A percentile compares a stretch with the other conserved stretches of the same genome.
phyloP scores from a whole-genome alignment of 2,329 filamentous ascomycete genomes.

The Mycogone perniciosa region DNA sequence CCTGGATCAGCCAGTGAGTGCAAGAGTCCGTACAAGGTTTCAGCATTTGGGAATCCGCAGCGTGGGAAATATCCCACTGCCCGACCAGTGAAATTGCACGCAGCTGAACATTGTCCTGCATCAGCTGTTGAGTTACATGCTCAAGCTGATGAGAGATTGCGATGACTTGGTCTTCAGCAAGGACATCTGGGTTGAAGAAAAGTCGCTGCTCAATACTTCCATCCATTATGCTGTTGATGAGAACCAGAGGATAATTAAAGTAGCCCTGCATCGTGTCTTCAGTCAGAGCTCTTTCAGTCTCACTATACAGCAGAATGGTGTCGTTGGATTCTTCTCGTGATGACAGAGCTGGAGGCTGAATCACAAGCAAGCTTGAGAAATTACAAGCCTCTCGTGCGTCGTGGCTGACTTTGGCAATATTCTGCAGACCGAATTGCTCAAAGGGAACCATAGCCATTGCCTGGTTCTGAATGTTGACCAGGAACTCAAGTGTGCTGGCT shows the following conservation, averaged over 20 bases:
- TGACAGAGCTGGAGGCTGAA: background rate
- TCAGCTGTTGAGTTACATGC: conserved; percentile 3
- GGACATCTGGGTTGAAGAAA: background rate
- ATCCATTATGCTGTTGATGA: background rate
- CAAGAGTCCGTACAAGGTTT: conserved; percentile 21
- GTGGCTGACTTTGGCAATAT: conserved; percentile 1
- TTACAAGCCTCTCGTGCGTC: background rate
- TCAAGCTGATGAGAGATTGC: conserved; percentile 1
- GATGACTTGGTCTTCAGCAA: background rate
- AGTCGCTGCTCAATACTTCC: background rate
- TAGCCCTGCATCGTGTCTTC: conserved; percentile 3
- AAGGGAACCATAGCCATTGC: conserved; percentile 15
- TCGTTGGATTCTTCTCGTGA: background rate
- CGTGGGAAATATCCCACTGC: background rate
- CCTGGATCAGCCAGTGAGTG: conserved; percentile 9
- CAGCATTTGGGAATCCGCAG: background rate
- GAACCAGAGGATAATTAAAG: conserved; percentile 6
- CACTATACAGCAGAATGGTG: background rate
- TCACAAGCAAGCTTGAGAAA: conserved; percentile 1
- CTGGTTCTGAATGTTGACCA: conserved; percentile 13
- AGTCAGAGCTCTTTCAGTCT: background rate
- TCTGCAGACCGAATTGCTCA: conserved; percentile 18
- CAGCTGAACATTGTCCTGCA: background rate
- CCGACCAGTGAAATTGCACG: background rate
- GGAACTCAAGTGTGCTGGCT: background rate